Conservation (phyloP, 2,329 filamentous ascomycete genomes). For the Aspergillus viridinutans region DNA sequence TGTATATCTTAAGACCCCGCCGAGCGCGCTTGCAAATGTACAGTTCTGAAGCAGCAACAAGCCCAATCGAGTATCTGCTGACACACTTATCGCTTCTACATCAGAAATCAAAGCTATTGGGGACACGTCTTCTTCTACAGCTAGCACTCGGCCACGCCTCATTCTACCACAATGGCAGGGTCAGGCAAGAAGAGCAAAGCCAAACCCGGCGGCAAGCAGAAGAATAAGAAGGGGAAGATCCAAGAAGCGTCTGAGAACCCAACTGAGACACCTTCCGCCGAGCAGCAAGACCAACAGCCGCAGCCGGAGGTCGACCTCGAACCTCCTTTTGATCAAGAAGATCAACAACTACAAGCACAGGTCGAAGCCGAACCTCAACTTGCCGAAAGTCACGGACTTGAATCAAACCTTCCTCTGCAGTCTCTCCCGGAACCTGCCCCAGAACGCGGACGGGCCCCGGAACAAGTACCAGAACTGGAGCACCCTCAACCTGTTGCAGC, state of each 20-base stretch:
- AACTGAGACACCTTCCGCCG: slow-evolving; percentile 19
- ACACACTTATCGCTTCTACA: slow-evolving; percentile 14
- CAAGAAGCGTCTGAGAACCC: slow-evolving; percentile 25
- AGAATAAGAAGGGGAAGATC: slow-evolving; percentile 32
- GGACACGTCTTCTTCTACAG: slow-evolving; percentile 26
- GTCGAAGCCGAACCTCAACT: not conserved
- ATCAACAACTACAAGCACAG: slow-evolving; percentile 8
- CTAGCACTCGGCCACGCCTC: slow-evolving; percentile 30
- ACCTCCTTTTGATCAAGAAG: slow-evolving; percentile 18
- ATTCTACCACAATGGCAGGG: slow-evolving; percentile 23
- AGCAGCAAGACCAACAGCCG: slow-evolving; percentile 16
- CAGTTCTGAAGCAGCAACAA: slow-evolving; percentile 23
- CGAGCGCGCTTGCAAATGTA: slow-evolving; percentile 29
- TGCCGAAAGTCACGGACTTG: not conserved
- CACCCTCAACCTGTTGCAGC: slow-evolving; percentile 16
- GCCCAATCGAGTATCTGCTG: slow-evolving; percentile 27
- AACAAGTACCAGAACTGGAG: slow-evolving; percentile 9
- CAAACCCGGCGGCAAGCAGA: slow-evolving; percentile 27
- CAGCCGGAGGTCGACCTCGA: slow-evolving; percentile 8
- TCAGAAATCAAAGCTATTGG: slow-evolving; percentile 25
- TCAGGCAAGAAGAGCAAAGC: slow-evolving; percentile 29
- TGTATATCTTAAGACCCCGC: slow-evolving; percentile 30
- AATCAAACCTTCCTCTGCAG: not conserved
- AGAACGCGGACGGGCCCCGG: not conserved
- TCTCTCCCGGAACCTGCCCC: not conserved